phyloP scores from a whole-genome alignment of 2,329 filamentous ascomycete species.

The Phialemoniopsis sp. region DNA sequence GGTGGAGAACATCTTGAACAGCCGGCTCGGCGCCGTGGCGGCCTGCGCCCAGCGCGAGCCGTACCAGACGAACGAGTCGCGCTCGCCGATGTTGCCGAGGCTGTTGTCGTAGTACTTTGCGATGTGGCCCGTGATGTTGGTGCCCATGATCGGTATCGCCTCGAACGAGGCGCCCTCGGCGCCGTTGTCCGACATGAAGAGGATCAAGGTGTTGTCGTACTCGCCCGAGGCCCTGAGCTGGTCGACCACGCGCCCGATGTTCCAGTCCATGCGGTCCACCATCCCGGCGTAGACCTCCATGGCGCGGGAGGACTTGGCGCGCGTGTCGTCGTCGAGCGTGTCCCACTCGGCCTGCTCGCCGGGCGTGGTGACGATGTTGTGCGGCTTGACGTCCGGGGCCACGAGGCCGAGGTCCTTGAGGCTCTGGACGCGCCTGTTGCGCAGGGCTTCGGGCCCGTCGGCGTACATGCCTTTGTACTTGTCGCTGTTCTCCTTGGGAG shows the following conservation, averaged over 20 bases:
- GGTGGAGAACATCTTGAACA: slow-evolving; percentile 28
- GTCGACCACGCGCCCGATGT: slow-evolving; percentile 54
- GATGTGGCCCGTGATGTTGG: slow-evolving; percentile 13
- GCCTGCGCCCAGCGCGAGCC: slow-evolving; percentile 47
- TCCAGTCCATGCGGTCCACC: slow-evolving; percentile 57
- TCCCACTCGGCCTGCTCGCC: slow-evolving; percentile 43
- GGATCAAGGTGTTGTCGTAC: slow-evolving; percentile 59
- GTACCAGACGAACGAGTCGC: slow-evolving; percentile 52
- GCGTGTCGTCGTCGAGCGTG: slow-evolving; percentile 39
- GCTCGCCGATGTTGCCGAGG: slow-evolving; percentile 50
- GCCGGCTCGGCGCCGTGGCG: slow-evolving; percentile 17
- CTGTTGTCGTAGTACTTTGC: slow-evolving; percentile 52
- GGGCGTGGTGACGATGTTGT: slow-evolving; percentile 36
- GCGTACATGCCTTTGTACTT: slow-evolving; percentile 58
- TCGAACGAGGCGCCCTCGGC: slow-evolving; percentile 19
- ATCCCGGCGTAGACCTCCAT: slow-evolving; percentile 62
- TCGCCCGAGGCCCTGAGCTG: slow-evolving; percentile 52
- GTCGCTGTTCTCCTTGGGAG: slow-evolving; percentile 47
- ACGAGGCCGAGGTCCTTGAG: slow-evolving; percentile 56
- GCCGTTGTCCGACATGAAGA: slow-evolving; percentile 58
- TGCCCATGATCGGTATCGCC: slow-evolving; percentile 11
- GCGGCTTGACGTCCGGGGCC: slow-evolving; percentile 42
- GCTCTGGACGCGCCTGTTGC: slow-evolving; percentile 44
- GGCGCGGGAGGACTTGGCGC: slow-evolving; percentile 40
- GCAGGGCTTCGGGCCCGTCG: slow-evolving; percentile 53